Base-by-base conservation (phyloP, 257 asterid species). In the Verbascum thapsus region DNA sequence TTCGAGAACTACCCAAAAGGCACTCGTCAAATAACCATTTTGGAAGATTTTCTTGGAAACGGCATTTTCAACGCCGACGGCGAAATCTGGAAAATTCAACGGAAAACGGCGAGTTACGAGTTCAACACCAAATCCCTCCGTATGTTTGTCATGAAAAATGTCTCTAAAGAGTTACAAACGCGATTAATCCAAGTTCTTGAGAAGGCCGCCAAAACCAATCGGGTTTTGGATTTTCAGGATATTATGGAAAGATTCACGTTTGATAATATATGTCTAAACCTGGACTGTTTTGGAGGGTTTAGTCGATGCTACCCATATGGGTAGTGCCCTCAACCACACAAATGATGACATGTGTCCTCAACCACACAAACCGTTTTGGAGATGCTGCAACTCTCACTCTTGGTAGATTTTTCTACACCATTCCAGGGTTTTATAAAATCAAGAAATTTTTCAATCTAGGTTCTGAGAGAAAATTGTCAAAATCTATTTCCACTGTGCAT, bases 271-370 rank as follows among this genome's bases (percentile, higher is more conserved):
- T 85, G 91, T 35, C 82, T 58, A 86, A 87, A 91, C 61, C 95
- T 97, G 1, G 82, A 79, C 53, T 87, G 96, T 42, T 63, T 91
- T 10, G 85, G 75, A 5, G 97, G 87, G 7, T 7, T 92, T n/a
- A n/a, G n/a, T n/a, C n/a, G 95, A 90, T 54, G 89, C 73, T 15
- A 80, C 76, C 0, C n/a, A n/a, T n/a, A 56, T 26, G 3, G 81
- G 85, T 0, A 9, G 95, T 92, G 97, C 71, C 39, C 10, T 96
- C 98, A 87, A 88, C 96, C 71, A 42, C 10, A 96, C 98, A n/a
- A n/a, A n/a, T n/a, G n/a, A n/a, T n/a, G n/a, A 90, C 52, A 88
- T 74, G 15, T 78, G 76, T 0, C n/a, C n/a, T n/a, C 56, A 37
- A 86, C 87, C 73, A 87, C 88, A 96, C 70, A 42, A 11, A 96